Base-by-base conservation (phyloP, 192 early-diverging fungal species). In the Rhizophlyctis rosea region DNA sequence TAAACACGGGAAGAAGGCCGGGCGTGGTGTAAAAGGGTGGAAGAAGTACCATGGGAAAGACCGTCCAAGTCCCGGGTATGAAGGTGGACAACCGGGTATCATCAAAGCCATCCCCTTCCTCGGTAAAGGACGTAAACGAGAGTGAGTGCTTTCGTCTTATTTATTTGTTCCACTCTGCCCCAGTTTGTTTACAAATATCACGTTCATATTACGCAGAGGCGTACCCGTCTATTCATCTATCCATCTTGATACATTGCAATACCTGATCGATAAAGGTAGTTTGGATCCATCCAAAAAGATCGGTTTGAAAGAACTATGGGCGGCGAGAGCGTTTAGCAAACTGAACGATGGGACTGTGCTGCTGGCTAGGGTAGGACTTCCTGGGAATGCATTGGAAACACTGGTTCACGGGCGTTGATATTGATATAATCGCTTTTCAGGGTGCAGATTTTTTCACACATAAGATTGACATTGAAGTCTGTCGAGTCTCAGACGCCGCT, bases 1-100 rank as follows among this genome's bases (percentile, higher is more conserved):
- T 34, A 89, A 88, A 61, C n/a, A n/a, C n/a, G 94, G 94, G 28
- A 88, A 91, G 61, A 98, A 92, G 23, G 83, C 88, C 54, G 96
- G 94, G 9, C 83, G 91, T 29, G 94, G 96, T 65, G 85, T 88
- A 55, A 96, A 96, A 75, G 96, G 96, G 56, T 93, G 87, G 69
- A 87, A 93, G 34, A 85, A 90, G 27, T 86, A 91, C 7, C 67
- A 84, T 4, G 84, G 88, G 56, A 91, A 90, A 52, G 72, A 84
- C 54, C 81, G 87, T 48, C 92, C 93, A 21, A 75, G 80, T 23
- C 89, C 88, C 2, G 90, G 85, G 23, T 98, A 93, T 65, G 92
- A 96, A 71, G 96, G 96, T 64, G 96, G 96, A 30, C 94, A 96
- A 67, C 91, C 89, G 18, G 90, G 92, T 48, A 64, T 96, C 44